A percentile compares a stretch with the other conserved stretches of the same genome.
phyloP scores from a whole-genome alignment of 108 stramenopile species.

The Cyclotella choctawhatcheeana region DNA sequence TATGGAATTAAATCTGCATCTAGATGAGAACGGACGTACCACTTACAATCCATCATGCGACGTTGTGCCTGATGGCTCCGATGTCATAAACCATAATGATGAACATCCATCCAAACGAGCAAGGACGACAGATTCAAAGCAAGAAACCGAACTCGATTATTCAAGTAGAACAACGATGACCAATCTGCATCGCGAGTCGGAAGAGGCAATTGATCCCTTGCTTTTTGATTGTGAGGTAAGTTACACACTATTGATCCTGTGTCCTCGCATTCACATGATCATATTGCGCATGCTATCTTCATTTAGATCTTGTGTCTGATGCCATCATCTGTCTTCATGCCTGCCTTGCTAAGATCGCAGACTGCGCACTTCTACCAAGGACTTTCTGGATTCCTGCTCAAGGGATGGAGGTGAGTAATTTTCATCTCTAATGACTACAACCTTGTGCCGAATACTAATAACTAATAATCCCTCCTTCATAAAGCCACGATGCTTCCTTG shows the following conservation, averaged over 20 bases:
- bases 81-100: background rate
- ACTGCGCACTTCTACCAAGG: constrained; percentile 73
- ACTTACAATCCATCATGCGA: constrained; percentile 27
- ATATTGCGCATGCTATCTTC: background rate
- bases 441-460: background rate
- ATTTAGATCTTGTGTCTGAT: background rate
- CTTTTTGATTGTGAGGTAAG: constrained; percentile 71
- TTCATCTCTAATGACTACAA: background rate
- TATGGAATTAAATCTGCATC: constrained; percentile 71
- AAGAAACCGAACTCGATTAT: no score
- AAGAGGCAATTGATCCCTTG: constrained; percentile 58
- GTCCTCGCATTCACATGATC: background rate
- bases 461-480: background rate
- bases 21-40: constrained; percentile 72
- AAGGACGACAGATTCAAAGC: background rate
- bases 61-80: background rate
- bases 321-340: background rate
- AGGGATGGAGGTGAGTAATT: constrained; percentile 25
- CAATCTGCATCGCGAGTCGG: constrained; percentile 19
- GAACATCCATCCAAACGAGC: constrained; percentile 6
- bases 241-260: background rate
- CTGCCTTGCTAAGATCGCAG: constrained; percentile 49
- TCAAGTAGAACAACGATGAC: constrained; percentile 54
- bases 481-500: constrained; percentile 68
- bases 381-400: constrained; percentile 77